Base-by-base conservation (phyloP, 2,329 filamentous ascomycete species). In the Aureobasidium leucospermi region DNA sequence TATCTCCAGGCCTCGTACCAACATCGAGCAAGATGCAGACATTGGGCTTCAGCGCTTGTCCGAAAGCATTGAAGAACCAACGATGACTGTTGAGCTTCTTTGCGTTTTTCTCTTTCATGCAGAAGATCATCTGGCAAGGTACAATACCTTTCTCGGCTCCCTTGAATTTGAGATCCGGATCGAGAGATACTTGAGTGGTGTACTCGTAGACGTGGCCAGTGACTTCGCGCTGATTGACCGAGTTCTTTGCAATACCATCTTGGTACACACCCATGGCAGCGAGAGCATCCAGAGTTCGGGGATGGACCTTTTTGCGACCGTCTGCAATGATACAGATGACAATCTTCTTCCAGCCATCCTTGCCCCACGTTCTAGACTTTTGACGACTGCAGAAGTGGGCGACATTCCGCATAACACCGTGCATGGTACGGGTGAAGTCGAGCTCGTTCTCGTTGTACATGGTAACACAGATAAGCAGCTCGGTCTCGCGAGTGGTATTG, bases 381-480 rank as follows among this genome's bases (percentile, higher is more conserved):
- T 87, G 88, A 57, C 94, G 86, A 19, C 87, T 90, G 78, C 94
- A 99, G 75, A 99, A 96, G 72, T 97, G 94, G 13, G 89, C 86
- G 67, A 99, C 93, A 72, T 99, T 99, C 73, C 95, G 91, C 89
- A 99, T 96, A 60, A 99, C 90, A 59, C 93, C 94, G 72, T 97
- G 90, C 93, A 99, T 97, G 0, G 94, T 99, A 48, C 94, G 85
- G 6, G 94, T 96, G 68, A 99, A 99, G 70, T 91, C 85, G 67
- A 96, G 90, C 71, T 97, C 94, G 74, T 96, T 89, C 75, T 99
- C 94, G 74, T 99, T 99, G 78, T 96, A 97, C 94, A 97, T 97
- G 67, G 94, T 99, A 63, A 99, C 80, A 71, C 92, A 96, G 67
- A 99, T 96, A 72, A 97, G 94, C 7, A 99, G 78, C 74, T 99